Evolutionary conservation across 1,284 basidiomycete genomes (phyloP), one percentile per base, ranked within the genome.

Genomic region (Laetiporus sulphureus): DNA sequence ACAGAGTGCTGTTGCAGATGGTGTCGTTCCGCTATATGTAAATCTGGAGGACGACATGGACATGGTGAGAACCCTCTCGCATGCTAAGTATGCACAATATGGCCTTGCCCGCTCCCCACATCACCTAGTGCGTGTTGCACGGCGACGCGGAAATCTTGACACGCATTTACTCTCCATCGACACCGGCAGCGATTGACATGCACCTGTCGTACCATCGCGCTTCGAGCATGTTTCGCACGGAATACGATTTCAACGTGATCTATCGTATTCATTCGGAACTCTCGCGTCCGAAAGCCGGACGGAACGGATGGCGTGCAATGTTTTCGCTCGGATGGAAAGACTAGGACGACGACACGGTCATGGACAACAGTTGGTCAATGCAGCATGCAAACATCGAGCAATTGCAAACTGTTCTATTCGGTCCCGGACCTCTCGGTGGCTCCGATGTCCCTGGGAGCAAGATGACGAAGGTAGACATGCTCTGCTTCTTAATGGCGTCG

Each of bases 81-180:
- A n/a, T n/a, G n/a, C n/a, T n/a, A n/a, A n/a, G n/a, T n/a, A n/a
- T n/a, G n/a, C n/a, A n/a, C n/a, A n/a, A n/a, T n/a, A n/a, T n/a
- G n/a, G n/a, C n/a, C n/a, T n/a, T n/a, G n/a, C n/a, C n/a, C n/a
- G n/a, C n/a, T n/a, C n/a, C n/a, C n/a, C n/a, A n/a, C n/a, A n/a
- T n/a, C n/a, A n/a, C n/a, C n/a, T n/a, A n/a, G n/a, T n/a, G n/a
- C n/a, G n/a, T n/a, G n/a, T n/a, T n/a, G n/a, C n/a, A n/a, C 8
- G 21, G 34, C 21, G 34, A 36, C 7, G 34, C 34, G 5, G 34
- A 36, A 20, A 20, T 36, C 7, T 15, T 36, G 34, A 36, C 34
- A 20, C 34, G 34, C 16, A 36, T 36, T 7, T 36, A 36, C 34
- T 36, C 34, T 8, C 34, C 34, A 8, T 10, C 34, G 34, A 19